Evolutionary conservation across 75 land plant species (phyloP).

Genomic region (Selaginella tamariscina): DNA sequence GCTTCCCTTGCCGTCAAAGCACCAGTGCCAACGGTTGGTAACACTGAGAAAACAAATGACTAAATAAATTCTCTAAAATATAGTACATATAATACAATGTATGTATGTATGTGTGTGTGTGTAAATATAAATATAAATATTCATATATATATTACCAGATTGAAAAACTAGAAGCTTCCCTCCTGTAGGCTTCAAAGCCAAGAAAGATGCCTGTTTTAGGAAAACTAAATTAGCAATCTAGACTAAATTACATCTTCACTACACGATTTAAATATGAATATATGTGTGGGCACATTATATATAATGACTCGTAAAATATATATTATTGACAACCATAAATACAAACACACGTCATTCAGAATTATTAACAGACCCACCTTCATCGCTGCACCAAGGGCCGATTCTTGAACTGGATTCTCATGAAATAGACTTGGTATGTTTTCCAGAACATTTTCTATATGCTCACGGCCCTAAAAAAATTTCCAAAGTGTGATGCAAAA

Average conservation of each 20-base stretch:
- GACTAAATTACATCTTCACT: too few relatives aligned
- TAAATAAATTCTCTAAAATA: conserved; percentile 4
- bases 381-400: conserved; percentile 88
- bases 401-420: conserved; percentile 53
- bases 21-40: conserved; percentile 78
- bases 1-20: conserved; percentile 84
- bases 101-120: neutral
- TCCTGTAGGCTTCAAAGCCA: conserved; percentile 83
- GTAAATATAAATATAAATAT: neutral
- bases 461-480: conserved; percentile 57
- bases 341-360: too few relatives aligned
- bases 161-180: conserved; percentile 93
- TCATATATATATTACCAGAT: conserved; percentile 41
- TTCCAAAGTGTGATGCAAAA: too few relatives aligned
- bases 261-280: too few relatives aligned
- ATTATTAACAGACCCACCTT: conserved; percentile 45
- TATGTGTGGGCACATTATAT: too few relatives aligned
- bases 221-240: too few relatives aligned
- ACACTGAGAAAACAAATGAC: conserved; percentile 36
- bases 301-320: too few relatives aligned
- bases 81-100: neutral
- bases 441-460: conserved; percentile 70
- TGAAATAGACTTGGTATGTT: conserved; percentile 88
- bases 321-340: too few relatives aligned
- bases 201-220: conserved; percentile 54